These are phyloP conservation scores for Starmerella etchellsii DNA, from an alignment of 805 yeast genomes.

Conservation along the genomic window DNA sequence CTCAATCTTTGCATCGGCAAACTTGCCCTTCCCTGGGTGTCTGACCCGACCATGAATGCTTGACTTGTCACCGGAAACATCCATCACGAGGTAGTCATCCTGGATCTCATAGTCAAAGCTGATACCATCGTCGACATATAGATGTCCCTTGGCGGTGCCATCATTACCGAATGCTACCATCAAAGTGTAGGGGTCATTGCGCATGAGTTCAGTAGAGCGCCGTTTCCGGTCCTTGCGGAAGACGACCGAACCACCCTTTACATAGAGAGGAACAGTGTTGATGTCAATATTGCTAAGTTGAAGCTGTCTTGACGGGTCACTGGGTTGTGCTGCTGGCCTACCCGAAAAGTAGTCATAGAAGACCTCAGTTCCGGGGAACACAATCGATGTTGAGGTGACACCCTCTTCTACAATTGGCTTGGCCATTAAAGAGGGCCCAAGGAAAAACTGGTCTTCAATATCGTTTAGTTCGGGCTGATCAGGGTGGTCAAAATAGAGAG, in stretches of 20 bases:
- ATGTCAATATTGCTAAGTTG: constrained; percentile 34
- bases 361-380: constrained; percentile 35
- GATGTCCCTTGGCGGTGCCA: constrained; percentile 41
- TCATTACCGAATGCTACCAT: constrained; percentile 41
- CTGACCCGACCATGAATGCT: constrained; percentile 8
- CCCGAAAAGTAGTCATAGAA: constrained; percentile 28
- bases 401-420: constrained; percentile 64
- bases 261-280: constrained; percentile 52
- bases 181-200: constrained; percentile 66
- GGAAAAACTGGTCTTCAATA: constrained; percentile 71
- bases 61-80: constrained; percentile 29
- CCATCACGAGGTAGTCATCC: constrained; percentile 39
- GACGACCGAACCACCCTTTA: constrained; percentile 69
- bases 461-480: constrained; percentile 34
- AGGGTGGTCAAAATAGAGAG: constrained; percentile 26
- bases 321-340: background rate
- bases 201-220: constrained; percentile 66
- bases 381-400: constrained; percentile 31
- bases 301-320: background rate
- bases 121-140: constrained; percentile 81
- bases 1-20: constrained; percentile 17
- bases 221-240: constrained; percentile 61
- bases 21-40: constrained; percentile 8
- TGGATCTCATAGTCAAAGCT: constrained; percentile 39
- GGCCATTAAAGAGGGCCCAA: constrained; percentile 56